These are phyloP conservation scores for Uronychia setigera DNA, from an alignment of 73 alveolate species.

Conservation along the genomic window DNA sequence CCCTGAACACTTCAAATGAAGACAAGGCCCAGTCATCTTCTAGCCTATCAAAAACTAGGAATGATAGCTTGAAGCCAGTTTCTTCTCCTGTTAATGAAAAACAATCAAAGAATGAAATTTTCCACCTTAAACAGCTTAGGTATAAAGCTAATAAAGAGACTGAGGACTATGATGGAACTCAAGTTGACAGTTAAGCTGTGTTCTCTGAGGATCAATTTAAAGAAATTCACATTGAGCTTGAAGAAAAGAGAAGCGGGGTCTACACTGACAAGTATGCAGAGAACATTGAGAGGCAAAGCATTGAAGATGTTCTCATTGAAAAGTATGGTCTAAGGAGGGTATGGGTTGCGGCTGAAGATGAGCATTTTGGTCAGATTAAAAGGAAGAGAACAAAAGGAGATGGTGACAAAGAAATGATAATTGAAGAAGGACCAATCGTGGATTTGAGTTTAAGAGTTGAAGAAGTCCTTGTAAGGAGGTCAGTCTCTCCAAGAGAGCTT, in stretches of 20 bases:
- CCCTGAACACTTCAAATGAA: background rate
- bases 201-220: background rate
- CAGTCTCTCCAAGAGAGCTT: background rate
- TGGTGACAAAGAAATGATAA: too few relatives aligned
- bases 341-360: background rate
- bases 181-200: background rate
- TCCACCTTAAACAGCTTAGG: background rate
- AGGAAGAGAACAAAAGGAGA: background rate
- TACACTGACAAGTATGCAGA: background rate
- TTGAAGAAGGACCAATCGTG: background rate
- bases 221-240: background rate
- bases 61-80: background rate
- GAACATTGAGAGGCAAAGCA: background rate
- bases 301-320: background rate
- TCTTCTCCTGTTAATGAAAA: background rate
- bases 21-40: too few relatives aligned
- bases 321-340: background rate
- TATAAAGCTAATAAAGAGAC: background rate
- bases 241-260: background rate
- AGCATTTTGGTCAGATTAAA: background rate
- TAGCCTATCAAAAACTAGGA: background rate
- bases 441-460: background rate
- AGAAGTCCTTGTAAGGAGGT: background rate
- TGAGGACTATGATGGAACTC: background rate
- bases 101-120: background rate